Evolutionary conservation across 257 asterid species (phyloP), one percentile per base, ranked within the genome.

Genomic region (Rhazya stricta): DNA sequence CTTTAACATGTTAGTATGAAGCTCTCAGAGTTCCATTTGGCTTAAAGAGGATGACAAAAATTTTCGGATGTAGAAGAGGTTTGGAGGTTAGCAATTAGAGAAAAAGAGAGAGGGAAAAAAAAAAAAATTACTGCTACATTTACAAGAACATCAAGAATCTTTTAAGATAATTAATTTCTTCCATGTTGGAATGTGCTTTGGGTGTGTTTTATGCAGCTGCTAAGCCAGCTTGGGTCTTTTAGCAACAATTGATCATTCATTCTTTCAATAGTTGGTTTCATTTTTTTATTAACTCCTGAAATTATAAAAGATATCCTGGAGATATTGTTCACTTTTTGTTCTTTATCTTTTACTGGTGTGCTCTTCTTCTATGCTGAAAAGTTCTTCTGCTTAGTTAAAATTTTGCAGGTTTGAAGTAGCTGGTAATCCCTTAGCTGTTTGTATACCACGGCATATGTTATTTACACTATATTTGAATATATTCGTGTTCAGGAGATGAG

Each of bases 401-500:
- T 60, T 27, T 10, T 29, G 5, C 25, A 61, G 39, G 41, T 61
- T 30, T 15, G 69, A 32, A 32, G 13, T 62, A 67, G 54, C 73
- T 74, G 46, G 30, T 50, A 77, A 73, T 4, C 6, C 53, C 27
- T 9, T 46, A 6, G 70, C 56, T 67, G 43, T 61, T 37, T 48
- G 54, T 66, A 50, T 39, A 9, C 6, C 23, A 4, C 46, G 39
- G 10, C 69, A 3, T 27, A 1, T 21, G 13, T n/a, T 13, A 58
- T 23, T 36, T 25, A 54, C 41, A 21, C 16, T 11, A 32, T 53
- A 18, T 60, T 25, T 53, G 30, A 54, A 69, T 32, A 19, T 71
- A 39, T 48, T 53, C 80, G 60, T 65, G 45, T 36, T 46, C 90
- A 95, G 99, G 81, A 84, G 51, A 80, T 84, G 30, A 71, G 82